A percentile compares a stretch with the other conserved stretches of the same genome.
Conservation (phyloP, 768 basidiomycete species). For the Lentinula guzmanii region DNA sequence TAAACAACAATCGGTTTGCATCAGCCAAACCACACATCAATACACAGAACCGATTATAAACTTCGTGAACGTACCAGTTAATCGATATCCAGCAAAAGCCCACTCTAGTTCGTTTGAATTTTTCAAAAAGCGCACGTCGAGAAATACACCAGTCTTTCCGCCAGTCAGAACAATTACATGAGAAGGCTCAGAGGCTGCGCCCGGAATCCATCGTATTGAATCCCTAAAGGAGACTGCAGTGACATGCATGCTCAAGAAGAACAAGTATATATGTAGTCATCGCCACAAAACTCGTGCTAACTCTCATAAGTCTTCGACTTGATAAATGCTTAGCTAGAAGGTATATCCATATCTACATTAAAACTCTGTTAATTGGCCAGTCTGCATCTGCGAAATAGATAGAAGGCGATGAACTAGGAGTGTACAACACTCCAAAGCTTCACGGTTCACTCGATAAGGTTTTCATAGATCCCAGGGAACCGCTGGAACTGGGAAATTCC, state of each 20-base stretch:
- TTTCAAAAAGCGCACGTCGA: constrained; percentile 30
- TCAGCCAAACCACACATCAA: neutral
- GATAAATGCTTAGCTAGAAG: no score
- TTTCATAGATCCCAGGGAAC: no score
- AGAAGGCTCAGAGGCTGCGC: constrained; percentile 25
- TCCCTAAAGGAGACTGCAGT: constrained; percentile 4
- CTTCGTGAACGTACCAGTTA: neutral
- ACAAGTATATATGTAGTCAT: no score
- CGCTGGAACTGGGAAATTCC: no score
- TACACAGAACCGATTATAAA: neutral
- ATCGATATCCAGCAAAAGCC: constrained; percentile 32
- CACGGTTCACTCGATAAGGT: no score
- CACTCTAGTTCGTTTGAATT: constrained; percentile 23
- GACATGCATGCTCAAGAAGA: neutral
- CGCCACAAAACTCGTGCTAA: no score
- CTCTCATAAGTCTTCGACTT: no score
- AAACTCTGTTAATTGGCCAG: no score
- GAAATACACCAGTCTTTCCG: constrained; percentile 21
- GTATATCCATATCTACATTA: no score
- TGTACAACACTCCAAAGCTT: no score
- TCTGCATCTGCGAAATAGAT: no score
- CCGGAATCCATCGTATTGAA: constrained; percentile 29
- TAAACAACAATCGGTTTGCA: neutral
- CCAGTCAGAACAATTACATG: constrained; percentile 28
- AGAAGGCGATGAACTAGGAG: no score